These are phyloP conservation scores for Phytophthora cactorum DNA, from an alignment of 352 stramenopile species.

Conservation along the genomic window DNA sequence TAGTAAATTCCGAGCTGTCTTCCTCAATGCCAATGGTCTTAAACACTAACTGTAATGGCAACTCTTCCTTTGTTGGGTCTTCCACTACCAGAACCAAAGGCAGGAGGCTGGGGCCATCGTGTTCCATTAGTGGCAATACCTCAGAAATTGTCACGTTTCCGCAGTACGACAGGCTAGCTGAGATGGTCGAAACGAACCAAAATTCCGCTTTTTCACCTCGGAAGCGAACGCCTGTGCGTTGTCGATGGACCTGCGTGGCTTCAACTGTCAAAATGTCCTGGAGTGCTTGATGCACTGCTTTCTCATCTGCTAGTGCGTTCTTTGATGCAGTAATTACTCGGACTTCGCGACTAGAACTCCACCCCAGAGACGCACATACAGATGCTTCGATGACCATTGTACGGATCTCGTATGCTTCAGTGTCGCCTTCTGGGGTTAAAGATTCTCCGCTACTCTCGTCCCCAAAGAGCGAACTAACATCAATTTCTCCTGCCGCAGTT, in stretches of 20 bases:
- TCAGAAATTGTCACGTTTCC: slow-evolving; percentile 21
- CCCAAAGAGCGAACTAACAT: slow-evolving; percentile 22
- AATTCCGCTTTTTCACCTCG: slow-evolving; percentile 5
- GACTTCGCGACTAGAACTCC: slow-evolving; percentile 16
- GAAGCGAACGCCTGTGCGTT: slow-evolving; percentile 20
- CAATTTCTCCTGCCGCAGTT: slow-evolving; percentile 17
- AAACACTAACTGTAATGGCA: slow-evolving; percentile 17
- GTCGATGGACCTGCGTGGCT: slow-evolving; percentile 6
- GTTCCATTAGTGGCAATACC: slow-evolving; percentile 10
- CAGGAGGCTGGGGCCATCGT: background rate
- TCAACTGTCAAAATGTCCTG: slow-evolving; percentile 11
- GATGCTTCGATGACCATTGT: slow-evolving; percentile 12
- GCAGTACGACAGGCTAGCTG: slow-evolving; percentile 10
- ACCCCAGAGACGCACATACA: slow-evolving; percentile 1
- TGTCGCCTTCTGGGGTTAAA: background rate
- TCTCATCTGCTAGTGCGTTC: slow-evolving; percentile 12
- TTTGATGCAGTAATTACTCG: slow-evolving; percentile 11
- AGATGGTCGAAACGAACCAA: slow-evolving; percentile 18
- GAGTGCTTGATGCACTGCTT: slow-evolving; percentile 7
- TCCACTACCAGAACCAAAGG: slow-evolving; percentile 21
- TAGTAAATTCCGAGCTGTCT: slow-evolving; percentile 13
- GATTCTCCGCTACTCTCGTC: slow-evolving; percentile 5
- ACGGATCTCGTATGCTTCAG: slow-evolving; percentile 3
- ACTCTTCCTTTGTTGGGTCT: background rate
- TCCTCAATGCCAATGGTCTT: slow-evolving; percentile 22